These are phyloP conservation scores for Leccinellum rugosiceps DNA, from an alignment of 768 basidiomycete species.

Conservation along the genomic window DNA sequence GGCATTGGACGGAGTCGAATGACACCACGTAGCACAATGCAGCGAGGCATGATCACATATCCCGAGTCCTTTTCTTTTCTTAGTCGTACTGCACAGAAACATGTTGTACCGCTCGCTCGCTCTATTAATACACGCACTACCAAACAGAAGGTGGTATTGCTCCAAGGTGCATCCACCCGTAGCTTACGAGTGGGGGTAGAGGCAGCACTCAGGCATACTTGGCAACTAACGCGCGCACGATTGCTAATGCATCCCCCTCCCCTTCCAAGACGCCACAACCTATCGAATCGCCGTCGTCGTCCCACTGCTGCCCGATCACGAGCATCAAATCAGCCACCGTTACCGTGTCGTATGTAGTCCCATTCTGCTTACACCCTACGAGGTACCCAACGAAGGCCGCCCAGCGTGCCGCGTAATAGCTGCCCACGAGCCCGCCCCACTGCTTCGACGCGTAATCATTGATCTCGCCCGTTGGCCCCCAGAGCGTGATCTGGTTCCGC, in stretches of 20 bases:
- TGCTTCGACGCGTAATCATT: constrained; percentile 44
- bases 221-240: not conserved
- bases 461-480: constrained; percentile 41
- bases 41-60: too few species aligned
- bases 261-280: not conserved
- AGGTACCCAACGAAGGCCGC: constrained; percentile 34
- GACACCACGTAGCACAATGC: too few species aligned
- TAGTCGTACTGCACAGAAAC: too few species aligned
- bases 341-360: constrained; percentile 28
- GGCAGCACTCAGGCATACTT: not conserved
- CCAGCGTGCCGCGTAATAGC: constrained; percentile 38
- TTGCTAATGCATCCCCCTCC: not conserved
- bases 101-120: too few species aligned
- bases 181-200: too few species aligned
- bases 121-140: too few species aligned
- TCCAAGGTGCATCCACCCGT: too few species aligned
- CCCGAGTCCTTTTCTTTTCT: too few species aligned
- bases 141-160: too few species aligned
- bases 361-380: constrained; percentile 25
- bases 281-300: not conserved
- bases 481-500: constrained; percentile 42
- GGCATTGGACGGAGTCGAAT: too few species aligned
- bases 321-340: constrained; percentile 27
- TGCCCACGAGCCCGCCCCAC: constrained; percentile 38
- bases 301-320: constrained; percentile 34